Base-by-base conservation (phyloP, 2,329 filamentous ascomycete species). In the Gremmenia infestans region DNA sequence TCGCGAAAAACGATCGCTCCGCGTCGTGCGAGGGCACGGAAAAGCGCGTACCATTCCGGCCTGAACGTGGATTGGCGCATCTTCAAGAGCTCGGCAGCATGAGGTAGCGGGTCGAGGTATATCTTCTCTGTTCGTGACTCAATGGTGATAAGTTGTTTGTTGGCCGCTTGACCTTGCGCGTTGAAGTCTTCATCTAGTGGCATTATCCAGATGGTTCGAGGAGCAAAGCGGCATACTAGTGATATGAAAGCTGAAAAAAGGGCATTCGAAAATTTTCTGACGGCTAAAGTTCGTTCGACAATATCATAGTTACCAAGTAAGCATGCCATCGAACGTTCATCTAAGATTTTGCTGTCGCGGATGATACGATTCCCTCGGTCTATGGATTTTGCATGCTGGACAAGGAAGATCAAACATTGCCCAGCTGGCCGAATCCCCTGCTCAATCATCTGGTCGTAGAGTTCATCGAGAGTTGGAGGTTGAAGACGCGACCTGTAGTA, bases 401-500 rank as follows among this genome's bases (percentile, higher is more conserved):
- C 61, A 1, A 91, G 72, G 17, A 82, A 77, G 3, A 72, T 72
- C 7, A 89, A 74, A 25, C 79, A 81, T 42, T 72, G 68, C 1
- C 75, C 76, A 4, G 72, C 66, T 0, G 84, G 81, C 6, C 67
- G 70, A 19, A 86, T 66, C 1, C 77, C 75, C 2, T 74, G 72
- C 1, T 65, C 67, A 12, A 72, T 57, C 82, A 91, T 88, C 43
- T 77, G 73, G 11, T 75, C 66, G 56, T 86, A 87, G 4, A 92
- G 73, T 50, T 80, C 74, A 4, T 76, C 71, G 11, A 84, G 71
- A 1, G 74, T 78, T 2, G 88, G 88, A 1, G 87, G 82, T 14
- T 76, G 73, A 45, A 83, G 72, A n/a, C 82, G 77, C 40, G 82
- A 78, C 61, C 81, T 82, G 55, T 88, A 87, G 53, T 85, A 81